Conservation (phyloP, 192 early-diverging fungal species). For the Mycoemilia scoparia region DNA sequence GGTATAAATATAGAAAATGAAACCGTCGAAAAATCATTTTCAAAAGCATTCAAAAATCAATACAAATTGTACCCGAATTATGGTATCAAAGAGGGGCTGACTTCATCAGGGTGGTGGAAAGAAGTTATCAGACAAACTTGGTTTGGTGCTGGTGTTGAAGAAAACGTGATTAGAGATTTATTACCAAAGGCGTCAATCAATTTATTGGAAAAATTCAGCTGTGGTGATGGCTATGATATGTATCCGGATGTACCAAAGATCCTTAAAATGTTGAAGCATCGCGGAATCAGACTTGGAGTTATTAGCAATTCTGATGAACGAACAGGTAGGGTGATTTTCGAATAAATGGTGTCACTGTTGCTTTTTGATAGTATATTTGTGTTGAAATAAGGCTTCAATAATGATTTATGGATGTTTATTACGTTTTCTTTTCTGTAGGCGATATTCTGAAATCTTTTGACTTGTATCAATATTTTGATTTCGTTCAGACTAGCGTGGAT, state of each 20-base stretch:
- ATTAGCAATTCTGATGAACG: constrained; percentile 44
- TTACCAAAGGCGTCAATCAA: constrained; percentile 8
- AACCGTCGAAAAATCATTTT: constrained; percentile 14
- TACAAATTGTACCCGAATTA: constrained; percentile 31
- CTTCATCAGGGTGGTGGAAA: constrained; percentile 34
- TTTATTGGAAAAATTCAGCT: constrained; percentile 30
- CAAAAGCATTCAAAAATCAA: constrained; percentile 19
- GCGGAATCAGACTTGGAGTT: constrained; percentile 32
- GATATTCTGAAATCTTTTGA: constrained; percentile 10
- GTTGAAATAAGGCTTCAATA: no score
- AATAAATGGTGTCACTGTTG: neutral
- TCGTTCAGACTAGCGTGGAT: constrained; percentile 31
- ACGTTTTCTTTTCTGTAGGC: constrained; percentile 5
- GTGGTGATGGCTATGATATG: constrained; percentile 30
- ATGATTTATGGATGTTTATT: neutral
- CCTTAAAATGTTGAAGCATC: constrained; percentile 22
- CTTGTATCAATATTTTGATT: constrained; percentile 36
- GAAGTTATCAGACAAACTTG: constrained; percentile 32
- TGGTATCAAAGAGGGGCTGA: constrained; percentile 22
- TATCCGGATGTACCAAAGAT: constrained; percentile 31
- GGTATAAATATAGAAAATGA: constrained; percentile 21
- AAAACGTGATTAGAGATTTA: constrained; percentile 2
- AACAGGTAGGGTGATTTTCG: constrained; percentile 12
- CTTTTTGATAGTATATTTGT: no score
- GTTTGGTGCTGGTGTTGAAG: constrained; percentile 13